phyloP scores from a whole-genome alignment of 2,329 filamentous ascomycete species.

The Fusarium buxicola region DNA sequence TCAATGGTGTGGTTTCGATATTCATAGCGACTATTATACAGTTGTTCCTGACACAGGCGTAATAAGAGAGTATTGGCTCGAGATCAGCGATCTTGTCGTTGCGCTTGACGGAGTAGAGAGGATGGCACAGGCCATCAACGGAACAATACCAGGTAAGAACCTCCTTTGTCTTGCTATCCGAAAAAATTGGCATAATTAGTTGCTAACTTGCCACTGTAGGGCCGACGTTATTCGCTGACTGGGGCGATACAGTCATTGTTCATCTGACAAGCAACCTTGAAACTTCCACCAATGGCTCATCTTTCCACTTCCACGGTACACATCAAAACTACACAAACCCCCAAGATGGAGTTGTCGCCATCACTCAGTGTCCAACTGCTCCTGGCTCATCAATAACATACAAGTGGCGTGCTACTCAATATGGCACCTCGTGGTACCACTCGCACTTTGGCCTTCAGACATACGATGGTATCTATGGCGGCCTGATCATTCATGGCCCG shows the following conservation, averaged over 20 bases:
- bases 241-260: conserved; percentile 61
- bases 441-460: conserved; percentile 65
- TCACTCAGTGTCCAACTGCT: conserved; percentile 64
- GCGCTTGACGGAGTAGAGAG: conserved; percentile 61
- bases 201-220: conserved; percentile 43
- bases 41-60: conserved; percentile 60
- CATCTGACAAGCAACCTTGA: conserved; percentile 64
- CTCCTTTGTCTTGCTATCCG: too few species aligned
- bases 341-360: conserved; percentile 66
- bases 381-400: conserved; percentile 67
- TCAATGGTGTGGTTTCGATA: conserved; percentile 62
- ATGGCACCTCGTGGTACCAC: conserved; percentile 71
- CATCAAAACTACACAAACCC: conserved; percentile 66
- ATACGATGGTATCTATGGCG: conserved; percentile 69
- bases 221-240: conserved; percentile 66
- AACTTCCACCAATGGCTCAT: conserved; percentile 64
- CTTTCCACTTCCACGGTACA: conserved; percentile 73
- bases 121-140: conserved; percentile 63
- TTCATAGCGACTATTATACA: conserved; percentile 60
- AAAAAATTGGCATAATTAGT: neutral
- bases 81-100: conserved; percentile 54
- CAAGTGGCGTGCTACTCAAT: conserved; percentile 65
- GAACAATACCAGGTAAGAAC: conserved; percentile 62
- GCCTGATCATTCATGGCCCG: conserved; percentile 71
- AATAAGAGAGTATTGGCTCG: conserved; percentile 63